phyloP scores from a whole-genome alignment of 176 grass and related monocot genomes.

The Zea mays region DNA sequence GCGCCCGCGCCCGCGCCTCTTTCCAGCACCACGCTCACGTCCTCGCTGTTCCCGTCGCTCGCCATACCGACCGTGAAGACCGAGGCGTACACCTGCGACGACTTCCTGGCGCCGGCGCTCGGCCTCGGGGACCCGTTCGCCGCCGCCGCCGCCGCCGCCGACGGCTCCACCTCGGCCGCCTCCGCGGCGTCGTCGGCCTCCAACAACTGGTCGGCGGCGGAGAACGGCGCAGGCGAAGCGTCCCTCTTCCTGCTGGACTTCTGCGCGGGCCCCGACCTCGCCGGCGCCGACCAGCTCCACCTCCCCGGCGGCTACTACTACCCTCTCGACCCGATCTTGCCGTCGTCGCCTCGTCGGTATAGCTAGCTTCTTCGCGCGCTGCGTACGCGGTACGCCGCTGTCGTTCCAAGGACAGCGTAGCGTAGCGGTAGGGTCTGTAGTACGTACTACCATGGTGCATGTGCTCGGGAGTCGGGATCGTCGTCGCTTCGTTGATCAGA shows the following conservation, averaged over 20 bases:
- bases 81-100: constrained; percentile 64
- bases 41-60: constrained; percentile 40
- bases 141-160: background rate
- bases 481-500: background rate
- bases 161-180: constrained; percentile 38
- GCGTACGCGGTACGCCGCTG: too few species aligned
- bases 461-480: constrained; percentile 6
- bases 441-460: background rate
- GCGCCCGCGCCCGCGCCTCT: background rate
- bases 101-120: constrained; percentile 46
- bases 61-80: constrained; percentile 57
- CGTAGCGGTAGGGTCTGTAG: constrained; percentile 9
- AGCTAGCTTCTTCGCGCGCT: background rate
- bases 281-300: constrained; percentile 17
- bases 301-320: constrained; percentile 47
- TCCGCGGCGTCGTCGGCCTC: constrained; percentile 46
- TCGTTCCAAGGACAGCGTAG: background rate
- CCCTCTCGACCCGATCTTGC: constrained; percentile 43
- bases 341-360: constrained; percentile 15
- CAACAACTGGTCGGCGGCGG: constrained; percentile 43
- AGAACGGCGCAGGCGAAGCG: constrained; percentile 3
- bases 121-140: constrained; percentile 33
- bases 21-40: background rate
- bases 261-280: constrained; percentile 26
- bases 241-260: constrained; percentile 41